Evolutionary conservation across 371 early-diverging fungal species (phyloP), one percentile per base, ranked within the genome.

Genomic region (Circinella umbellata): DNA sequence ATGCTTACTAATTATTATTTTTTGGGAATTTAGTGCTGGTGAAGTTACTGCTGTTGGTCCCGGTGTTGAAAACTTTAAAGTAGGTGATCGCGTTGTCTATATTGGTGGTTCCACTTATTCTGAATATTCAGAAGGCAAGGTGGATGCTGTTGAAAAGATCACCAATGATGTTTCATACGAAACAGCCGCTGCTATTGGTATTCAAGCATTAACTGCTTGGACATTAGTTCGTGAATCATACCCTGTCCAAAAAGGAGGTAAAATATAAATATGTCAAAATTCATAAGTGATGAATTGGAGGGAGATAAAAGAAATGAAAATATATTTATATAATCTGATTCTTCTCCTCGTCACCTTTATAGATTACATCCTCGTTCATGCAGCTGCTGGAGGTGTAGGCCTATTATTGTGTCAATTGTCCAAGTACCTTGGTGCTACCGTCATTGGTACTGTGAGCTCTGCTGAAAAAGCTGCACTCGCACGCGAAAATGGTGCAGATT

Each of bases 341-440:
- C 51, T 51, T 15, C 9, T 42, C 0, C 42, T 42, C 42, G 11
- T 42, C 42, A 6, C 1, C 6, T 42, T 42, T 42, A 42, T 42
- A 77, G 94, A 96, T 73, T 89, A 81, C 72, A 89, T 96, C 51
- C 77, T 98, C 61, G 83, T 97, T 47, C 94, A 94, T 72, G 97
- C 98, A 13, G 96, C 95, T 0, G 98, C 97, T 11, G 98, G 97
- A 17, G 97, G 97, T 42, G 92, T 93, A 11, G 98, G 97, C 7
- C 77, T 89, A 15, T 73, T 95, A 34, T 81, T 97, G 39, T 86
- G 88, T 54, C 94, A 93, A 78, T 74, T 97, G 77, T 82, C 87
- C 74, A 91, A 90, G 67, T 77, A 87, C 38, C 73, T 89, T 1
- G 98, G 97, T n/a, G 97, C 96, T 36, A 88, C 79, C 47, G 98